Percentiles rank a stretch among this genome's conserved stretches.
Conservation (phyloP, 306 rosid species). For the Astragalus glycyphyllos region DNA sequence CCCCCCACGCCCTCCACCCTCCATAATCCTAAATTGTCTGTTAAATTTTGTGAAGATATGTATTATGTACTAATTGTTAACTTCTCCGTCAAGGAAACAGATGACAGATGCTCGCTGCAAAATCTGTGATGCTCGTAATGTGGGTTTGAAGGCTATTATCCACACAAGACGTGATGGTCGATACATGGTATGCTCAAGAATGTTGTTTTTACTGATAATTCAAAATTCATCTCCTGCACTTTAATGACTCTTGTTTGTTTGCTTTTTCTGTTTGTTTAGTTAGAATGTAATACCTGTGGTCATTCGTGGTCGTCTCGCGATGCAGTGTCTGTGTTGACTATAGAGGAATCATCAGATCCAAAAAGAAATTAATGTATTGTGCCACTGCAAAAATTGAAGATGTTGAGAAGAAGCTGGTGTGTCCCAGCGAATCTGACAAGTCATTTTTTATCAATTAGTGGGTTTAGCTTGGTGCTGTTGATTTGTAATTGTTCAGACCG, state of each 20-base stretch:
- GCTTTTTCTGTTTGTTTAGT: conserved; percentile 56
- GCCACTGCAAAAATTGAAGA: conserved; percentile 91
- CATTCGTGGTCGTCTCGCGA: conserved; percentile 88
- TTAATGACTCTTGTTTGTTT: conserved; percentile 30
- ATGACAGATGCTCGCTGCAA: conserved; percentile 84
- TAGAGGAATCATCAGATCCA: conserved; percentile 66
- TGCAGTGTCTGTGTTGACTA: conserved; percentile 69
- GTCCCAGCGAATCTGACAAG: conserved; percentile 67
- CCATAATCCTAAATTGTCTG: conserved; percentile 10
- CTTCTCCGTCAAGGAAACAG: conserved; percentile 51
- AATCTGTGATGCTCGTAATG: conserved; percentile 68
- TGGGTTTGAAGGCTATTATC: conserved; percentile 79
- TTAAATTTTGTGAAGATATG: conserved; percentile 26
- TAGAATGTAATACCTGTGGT: conserved; percentile 92
- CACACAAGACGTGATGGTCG: conserved; percentile 87
- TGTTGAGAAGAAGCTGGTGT: conserved; percentile 78
- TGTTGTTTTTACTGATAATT: background rate
- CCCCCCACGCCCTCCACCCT: conserved; percentile 31
- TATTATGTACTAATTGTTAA: conserved; percentile 36
- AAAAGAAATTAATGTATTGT: conserved; percentile 68
- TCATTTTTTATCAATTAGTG: too few relatives aligned
- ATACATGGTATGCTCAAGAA: conserved; percentile 62
- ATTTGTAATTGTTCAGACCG: too few relatives aligned
- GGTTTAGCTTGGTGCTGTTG: too few relatives aligned
- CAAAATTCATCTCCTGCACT: conserved; percentile 11